These are phyloP conservation scores for Jaminaea rosea DNA, from an alignment of 1,284 basidiomycete genomes.

Conservation along the genomic window DNA sequence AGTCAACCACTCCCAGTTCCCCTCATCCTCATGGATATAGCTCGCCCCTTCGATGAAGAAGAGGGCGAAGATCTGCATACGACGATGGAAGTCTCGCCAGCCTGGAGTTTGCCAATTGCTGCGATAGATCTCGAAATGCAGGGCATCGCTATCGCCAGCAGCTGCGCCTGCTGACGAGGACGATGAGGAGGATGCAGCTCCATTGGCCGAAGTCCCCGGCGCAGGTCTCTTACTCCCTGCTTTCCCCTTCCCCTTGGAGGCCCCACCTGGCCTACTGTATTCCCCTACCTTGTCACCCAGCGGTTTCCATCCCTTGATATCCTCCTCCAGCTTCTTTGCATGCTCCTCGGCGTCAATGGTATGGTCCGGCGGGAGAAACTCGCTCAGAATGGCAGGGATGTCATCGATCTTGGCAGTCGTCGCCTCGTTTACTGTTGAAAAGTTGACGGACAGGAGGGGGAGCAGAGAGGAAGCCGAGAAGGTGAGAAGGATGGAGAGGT, in stretches of 20 bases:
- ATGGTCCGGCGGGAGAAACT: slow-evolving; percentile 66
- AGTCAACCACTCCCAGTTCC: slow-evolving; percentile 55
- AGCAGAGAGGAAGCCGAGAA: slow-evolving; percentile 78
- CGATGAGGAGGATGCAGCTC: not conserved
- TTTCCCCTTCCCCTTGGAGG: slow-evolving; percentile 48
- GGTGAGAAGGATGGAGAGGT: slow-evolving; percentile 55
- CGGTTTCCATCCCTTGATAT: slow-evolving; percentile 71
- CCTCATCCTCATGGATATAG: slow-evolving; percentile 63
- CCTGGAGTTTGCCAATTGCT: slow-evolving; percentile 75
- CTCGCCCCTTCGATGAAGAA: slow-evolving; percentile 77
- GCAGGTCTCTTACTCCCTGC: slow-evolving; percentile 49
- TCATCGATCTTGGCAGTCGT: slow-evolving; percentile 69
- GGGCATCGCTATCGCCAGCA: slow-evolving; percentile 7
- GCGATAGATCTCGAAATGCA: slow-evolving; percentile 34
- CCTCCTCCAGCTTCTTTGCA: slow-evolving; percentile 59
- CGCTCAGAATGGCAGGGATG: slow-evolving; percentile 65
- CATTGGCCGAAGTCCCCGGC: slow-evolving; percentile 49
- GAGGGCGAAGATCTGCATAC: slow-evolving; percentile 88
- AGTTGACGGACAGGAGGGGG: slow-evolving; percentile 43
- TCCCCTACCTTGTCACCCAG: slow-evolving; percentile 65
- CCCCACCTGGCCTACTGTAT: slow-evolving; percentile 57
- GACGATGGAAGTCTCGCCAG: slow-evolving; percentile 82
- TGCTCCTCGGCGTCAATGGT: slow-evolving; percentile 14
- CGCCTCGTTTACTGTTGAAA: slow-evolving; percentile 31
- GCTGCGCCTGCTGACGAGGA: not conserved